Percentiles rank a stretch among this genome's conserved stretches.
phyloP scores from a whole-genome alignment of 768 basidiomycete species.

The Dendrothele bispora region DNA sequence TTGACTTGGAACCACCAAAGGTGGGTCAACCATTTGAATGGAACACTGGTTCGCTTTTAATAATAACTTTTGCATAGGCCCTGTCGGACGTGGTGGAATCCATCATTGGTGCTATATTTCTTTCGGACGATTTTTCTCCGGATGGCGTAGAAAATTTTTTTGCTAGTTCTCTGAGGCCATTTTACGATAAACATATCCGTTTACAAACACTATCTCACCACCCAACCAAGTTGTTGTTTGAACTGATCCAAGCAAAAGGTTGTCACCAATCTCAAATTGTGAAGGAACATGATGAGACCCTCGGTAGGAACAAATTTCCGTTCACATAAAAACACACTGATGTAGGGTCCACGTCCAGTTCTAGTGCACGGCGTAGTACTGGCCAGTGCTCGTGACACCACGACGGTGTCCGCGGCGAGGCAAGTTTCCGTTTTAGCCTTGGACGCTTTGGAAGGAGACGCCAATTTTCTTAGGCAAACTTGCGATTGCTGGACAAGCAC shows the following conservation, averaged over 20 bases:
- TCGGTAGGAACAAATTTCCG: conserved; percentile 40
- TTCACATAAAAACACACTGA: conserved; percentile 7
- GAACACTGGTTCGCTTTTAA: not conserved
- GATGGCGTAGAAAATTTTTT: conserved; percentile 65
- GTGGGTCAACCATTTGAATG: conserved; percentile 32
- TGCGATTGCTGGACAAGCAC: conserved; percentile 62
- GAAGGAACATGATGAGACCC: conserved; percentile 52
- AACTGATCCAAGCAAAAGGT: conserved; percentile 69
- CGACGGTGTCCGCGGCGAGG: conserved; percentile 55
- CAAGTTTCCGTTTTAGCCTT: conserved; percentile 64
- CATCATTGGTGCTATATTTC: conserved; percentile 74
- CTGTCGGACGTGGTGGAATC: conserved; percentile 83
- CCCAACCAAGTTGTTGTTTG: conserved; percentile 74
- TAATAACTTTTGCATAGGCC: conserved; percentile 41
- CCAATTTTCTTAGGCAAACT: conserved; percentile 56
- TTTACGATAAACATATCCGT: conserved; percentile 75
- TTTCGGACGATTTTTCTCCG: conserved; percentile 70
- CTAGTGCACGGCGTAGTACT: conserved; percentile 66
- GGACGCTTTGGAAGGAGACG: conserved; percentile 65
- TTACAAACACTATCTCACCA: conserved; percentile 73
- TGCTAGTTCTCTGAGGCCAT: conserved; percentile 68
- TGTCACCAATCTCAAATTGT: conserved; percentile 65
- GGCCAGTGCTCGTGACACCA: conserved; percentile 54
- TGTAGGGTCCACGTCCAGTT: conserved; percentile 46
- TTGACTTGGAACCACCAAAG: conserved; percentile 76